Evolutionary conservation across 2,329 filamentous ascomycete species (phyloP).

Genomic region (Curvularia sp.): DNA sequence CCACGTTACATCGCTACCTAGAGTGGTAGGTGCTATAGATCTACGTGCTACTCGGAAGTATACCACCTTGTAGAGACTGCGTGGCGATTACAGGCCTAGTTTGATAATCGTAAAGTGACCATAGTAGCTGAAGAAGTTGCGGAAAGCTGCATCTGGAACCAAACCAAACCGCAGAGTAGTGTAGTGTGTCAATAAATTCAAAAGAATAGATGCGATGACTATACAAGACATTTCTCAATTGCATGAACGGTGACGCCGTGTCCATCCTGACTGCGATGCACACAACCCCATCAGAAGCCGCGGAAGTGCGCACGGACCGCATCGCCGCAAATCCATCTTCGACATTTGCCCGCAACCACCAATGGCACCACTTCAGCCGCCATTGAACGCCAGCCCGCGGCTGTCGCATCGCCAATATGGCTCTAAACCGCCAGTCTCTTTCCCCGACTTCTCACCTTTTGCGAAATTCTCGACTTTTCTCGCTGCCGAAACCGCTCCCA

Average conservation of each 20-base stretch:
- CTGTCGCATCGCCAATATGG: constrained; percentile 49
- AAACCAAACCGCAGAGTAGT: too few relatives aligned
- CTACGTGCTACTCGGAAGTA: neutral
- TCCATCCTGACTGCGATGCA: neutral
- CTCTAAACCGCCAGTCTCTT: constrained; percentile 44
- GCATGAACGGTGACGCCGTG: neutral
- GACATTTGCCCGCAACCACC: constrained; percentile 21
- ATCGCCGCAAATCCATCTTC: constrained; percentile 20
- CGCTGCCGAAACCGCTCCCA: constrained; percentile 78
- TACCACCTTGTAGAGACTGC: neutral
- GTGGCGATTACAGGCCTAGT: too few relatives aligned
- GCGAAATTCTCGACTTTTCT: constrained; percentile 87
- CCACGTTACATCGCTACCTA: neutral
- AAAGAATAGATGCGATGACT: neutral
- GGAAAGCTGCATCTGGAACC: neutral
- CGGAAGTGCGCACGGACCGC: constrained; percentile 25
- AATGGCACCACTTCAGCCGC: constrained; percentile 38
- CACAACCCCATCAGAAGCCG: constrained; percentile 24
- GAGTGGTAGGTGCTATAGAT: neutral
- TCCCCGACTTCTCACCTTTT: constrained; percentile 74
- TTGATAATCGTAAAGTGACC: neutral
- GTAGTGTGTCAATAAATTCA: neutral
- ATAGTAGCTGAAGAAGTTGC: neutral
- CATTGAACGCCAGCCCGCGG: constrained; percentile 43
- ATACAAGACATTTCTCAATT: neutral